Evolutionary conservation across 2,329 filamentous ascomycete genomes (phyloP).

Genomic region (Cladophialophora chaetospira): DNA sequence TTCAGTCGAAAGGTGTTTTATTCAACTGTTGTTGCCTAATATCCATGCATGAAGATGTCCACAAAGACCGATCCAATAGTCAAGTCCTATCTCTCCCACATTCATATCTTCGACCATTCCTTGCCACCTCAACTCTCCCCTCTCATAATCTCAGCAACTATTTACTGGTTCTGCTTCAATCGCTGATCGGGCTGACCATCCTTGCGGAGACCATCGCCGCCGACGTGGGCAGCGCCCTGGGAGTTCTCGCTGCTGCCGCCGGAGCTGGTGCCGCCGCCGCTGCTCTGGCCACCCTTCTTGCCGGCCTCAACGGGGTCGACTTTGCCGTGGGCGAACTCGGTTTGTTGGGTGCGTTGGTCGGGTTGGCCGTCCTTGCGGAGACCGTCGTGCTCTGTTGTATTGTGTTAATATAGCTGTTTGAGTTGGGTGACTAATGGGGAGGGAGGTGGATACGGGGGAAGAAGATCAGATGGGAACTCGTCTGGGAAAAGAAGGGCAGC

Average conservation of each 20-base stretch:
- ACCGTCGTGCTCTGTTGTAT: constrained; percentile 28
- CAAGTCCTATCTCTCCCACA: background rate
- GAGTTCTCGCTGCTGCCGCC: constrained; percentile 8
- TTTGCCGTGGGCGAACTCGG: constrained; percentile 31
- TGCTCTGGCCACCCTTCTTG: constrained; percentile 28
- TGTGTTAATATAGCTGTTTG: background rate
- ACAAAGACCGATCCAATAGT: no score
- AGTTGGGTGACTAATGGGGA: background rate
- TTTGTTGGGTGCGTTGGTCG: constrained; percentile 25
- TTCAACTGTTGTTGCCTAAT: no score
- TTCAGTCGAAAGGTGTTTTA: no score
- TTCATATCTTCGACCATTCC: background rate
- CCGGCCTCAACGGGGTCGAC: constrained; percentile 32
- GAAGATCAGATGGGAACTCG: no score
- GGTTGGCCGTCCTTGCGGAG: constrained; percentile 31
- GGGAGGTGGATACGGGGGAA: no score
- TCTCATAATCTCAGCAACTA: background rate
- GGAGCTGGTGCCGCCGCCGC: constrained; percentile 11
- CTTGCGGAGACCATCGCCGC: constrained; percentile 27
- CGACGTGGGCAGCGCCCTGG: constrained; percentile 20
- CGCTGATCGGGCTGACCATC: constrained; percentile 30
- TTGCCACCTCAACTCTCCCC: background rate
- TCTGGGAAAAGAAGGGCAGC: background rate
- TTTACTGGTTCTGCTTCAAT: constrained; percentile 29
- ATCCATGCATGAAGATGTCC: no score